Evolutionary conservation across 2,329 filamentous ascomycete genomes (phyloP).

Genomic region (Hypoxylon sp.): DNA sequence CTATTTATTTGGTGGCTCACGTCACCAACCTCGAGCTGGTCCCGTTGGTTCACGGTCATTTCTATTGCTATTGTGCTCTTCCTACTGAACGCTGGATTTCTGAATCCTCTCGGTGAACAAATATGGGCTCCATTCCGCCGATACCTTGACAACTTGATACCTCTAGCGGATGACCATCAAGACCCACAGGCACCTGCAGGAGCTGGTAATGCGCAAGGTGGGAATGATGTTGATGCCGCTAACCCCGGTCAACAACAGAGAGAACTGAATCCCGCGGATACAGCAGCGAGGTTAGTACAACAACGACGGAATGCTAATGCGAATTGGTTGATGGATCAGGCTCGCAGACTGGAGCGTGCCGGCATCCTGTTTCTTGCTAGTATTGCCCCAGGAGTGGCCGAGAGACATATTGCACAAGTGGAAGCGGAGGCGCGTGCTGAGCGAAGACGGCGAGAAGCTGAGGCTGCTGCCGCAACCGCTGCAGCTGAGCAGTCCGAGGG

Average conservation of each 20-base stretch:
- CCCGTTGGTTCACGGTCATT: constrained; percentile 70
- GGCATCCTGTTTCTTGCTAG: constrained; percentile 76
- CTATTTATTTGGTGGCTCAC: constrained; percentile 78
- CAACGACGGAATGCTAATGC: constrained; percentile 62
- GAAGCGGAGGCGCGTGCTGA: constrained; percentile 67
- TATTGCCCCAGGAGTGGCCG: constrained; percentile 75
- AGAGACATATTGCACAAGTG: constrained; percentile 73
- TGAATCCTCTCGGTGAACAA: constrained; percentile 70
- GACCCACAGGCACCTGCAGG: constrained; percentile 49
- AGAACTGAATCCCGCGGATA: constrained; percentile 62
- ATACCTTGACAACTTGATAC: constrained; percentile 73
- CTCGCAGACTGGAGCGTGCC: constrained; percentile 71
- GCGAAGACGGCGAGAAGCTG: constrained; percentile 61
- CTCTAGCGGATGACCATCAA: constrained; percentile 61
- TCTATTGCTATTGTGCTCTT: constrained; percentile 70
- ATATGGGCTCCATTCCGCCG: constrained; percentile 70
- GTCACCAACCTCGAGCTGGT: constrained; percentile 70
- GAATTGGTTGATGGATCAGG: constrained; percentile 65
- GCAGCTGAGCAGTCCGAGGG: constrained; percentile 48
- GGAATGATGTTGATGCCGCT: constrained; percentile 48
- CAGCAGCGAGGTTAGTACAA: constrained; percentile 69
- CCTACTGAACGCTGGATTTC: constrained; percentile 71
- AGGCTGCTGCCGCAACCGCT: constrained; percentile 58
- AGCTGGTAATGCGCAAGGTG: constrained; percentile 53
- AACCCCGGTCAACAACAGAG: constrained; percentile 50